Base-by-base conservation (phyloP, 768 basidiomycete species). In the Mycena amicta region DNA sequence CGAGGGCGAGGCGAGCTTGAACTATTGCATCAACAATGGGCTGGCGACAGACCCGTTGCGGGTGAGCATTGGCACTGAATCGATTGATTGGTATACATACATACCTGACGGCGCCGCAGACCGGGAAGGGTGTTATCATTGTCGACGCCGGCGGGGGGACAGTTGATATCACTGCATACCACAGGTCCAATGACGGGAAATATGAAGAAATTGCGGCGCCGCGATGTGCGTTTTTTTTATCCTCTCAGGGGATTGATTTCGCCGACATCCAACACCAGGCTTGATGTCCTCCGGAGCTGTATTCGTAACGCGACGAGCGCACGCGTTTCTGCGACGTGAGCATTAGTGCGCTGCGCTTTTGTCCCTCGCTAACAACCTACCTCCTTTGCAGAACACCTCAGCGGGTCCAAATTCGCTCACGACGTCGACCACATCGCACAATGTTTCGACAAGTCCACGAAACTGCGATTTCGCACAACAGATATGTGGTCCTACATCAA, bases 61-160 rank as follows among this genome's bases (percentile, higher is more conserved):
- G 41, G 73, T 73, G 3, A 4, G 67, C 52, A 8, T 8, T 18
- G 18, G 8, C 18, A 8, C 33, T 37, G 33, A 8, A 8, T 37
- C n/a, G 3, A n/a, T 27, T 3, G 3, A 18, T 12, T 16, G 23
- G 5, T 16, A 52, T 37, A 20, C 68, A 45, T 63, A 60, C 3
- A 65, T 26, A 41, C 61, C 60, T 29, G 57, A 65, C 62, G n/a
- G 20, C 16, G 15, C 29, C 18, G 2, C 41, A 64, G 74, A 66
- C 29, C 0, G 72, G 72, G 1, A 64, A 69, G 27, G 74, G 75
- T 1, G 68, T 83, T 5, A 72, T 82, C 20, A 66, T 84, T 15
- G 75, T 83, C 5, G 83, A 85, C 62, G 81, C 80, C 6, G 83
- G 83, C 12, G 80, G 80, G 22, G 86, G 84, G 20, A 88, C 85